Base-by-base conservation (phyloP, 768 basidiomycete species). In the Mycena leptocephala region DNA sequence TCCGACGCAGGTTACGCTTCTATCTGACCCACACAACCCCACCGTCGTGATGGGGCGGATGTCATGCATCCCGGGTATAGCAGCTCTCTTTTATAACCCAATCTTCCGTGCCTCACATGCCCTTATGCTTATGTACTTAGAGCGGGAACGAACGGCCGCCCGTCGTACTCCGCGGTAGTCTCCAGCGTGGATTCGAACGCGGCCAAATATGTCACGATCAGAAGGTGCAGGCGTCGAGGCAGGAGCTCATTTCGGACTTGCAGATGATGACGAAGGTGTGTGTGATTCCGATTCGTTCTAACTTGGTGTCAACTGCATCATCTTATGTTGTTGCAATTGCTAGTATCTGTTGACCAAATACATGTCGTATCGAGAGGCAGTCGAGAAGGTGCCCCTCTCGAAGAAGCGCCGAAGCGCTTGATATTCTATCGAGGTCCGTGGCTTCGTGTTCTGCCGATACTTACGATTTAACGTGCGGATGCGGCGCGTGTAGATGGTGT, bases 181-280 rank as follows among this genome's bases (percentile, higher is more conserved):
- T 95, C 90, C 22, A 96, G 93, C 74, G 92, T 96, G 16, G 96
- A 97, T 81, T 90, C 90, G 0, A 89, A 93, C 71, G 91, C 90
- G 0, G 93, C 94, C 0, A 95, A 95, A 82, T 97, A 96, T 11
- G 89, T 93, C 3, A 89, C 91, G 0, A 91, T 0, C 92, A 92
- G 58, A 90, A 92, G 76, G 61, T 93, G 59, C 91, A 90, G 80
- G 83, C 83, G 0, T 92, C 93, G 16, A 88, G 94, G 0, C 90
- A 91, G 78, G 96, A 96, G 79, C 95, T 96, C 80, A 96, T 97
- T 37, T 91, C 91, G n/a, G 94, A 95, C 46, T 80, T 96, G 30
- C 84, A 90, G 56, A 84, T 83, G 0, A 96, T 96, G 95, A 87
- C 89, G 61, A 88, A 88, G 7, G 80, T 78, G 5, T 90, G 71